Evolutionary conservation across 352 stramenopile genomes (phyloP), one percentile per base, ranked within the genome.

Genomic region (Globisporangium sylvaticum): DNA sequence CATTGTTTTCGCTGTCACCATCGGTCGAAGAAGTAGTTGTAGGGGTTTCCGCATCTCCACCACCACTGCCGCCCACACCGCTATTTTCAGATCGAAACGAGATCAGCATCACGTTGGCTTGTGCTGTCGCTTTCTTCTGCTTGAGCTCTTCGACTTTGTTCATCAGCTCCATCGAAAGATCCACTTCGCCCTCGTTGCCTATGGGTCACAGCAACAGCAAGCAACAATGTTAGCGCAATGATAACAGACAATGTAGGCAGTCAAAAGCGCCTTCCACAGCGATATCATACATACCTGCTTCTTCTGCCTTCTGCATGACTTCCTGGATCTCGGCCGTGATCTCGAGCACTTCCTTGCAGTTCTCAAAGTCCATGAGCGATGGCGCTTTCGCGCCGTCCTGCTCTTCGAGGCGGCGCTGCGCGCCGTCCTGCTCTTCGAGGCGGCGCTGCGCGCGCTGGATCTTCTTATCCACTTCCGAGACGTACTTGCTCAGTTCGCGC

Each of bases 381-480:
- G 77, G 71, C 7, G 80, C 76, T n/a, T 75, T 72, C 25, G 61
- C 73, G 20, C 71, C 79, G 58, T 81, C 78, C 70, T 90, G 80
- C 58, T 92, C 88, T 46, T 87, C 80, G 31, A 95, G 68, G 6
- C 88, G 86, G 22, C 79, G 76, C 69, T 94, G 83, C 20, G 80
- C 84, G 4, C 83, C 79, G 58, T 81, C 78, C 70, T 90, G 80
- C 58, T 92, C 88, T 46, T 87, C 80, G 31, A 95, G 68, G 6
- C 88, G 86, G 22, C 79, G 76, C 69, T 94, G 83, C 20, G 80
- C 84, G 4, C 83, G 82, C 27, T 73, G 65, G 52, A 95, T 94
- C 70, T 91, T 92, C 72, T 89, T 88, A 61, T 96, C 89, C 4
- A 95, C 83, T n/a, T 96, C 88, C 5, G 70, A 60, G 44, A 96